Conservation (phyloP, 306 rosid genomes). For the Neltuma alba region DNA sequence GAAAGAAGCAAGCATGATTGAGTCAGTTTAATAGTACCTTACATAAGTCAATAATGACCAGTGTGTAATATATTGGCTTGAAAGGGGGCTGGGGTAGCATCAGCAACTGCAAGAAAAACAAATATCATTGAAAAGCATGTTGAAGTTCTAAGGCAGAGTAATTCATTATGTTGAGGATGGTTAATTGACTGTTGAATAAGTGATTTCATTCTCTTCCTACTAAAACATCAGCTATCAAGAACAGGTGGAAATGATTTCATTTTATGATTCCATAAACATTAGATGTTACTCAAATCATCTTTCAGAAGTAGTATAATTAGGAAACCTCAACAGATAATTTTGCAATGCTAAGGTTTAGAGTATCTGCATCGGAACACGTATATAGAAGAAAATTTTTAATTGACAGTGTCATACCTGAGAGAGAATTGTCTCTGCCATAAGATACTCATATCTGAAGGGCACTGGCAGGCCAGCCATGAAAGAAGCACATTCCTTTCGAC, state of each 20-base stretch:
- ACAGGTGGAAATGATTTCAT: background rate
- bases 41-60: constrained; percentile 94
- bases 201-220: background rate
- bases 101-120: constrained; percentile 70
- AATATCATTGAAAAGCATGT: background rate
- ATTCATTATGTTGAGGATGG: background rate
- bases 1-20: constrained; percentile 30
- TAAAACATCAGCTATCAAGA: constrained; percentile 22
- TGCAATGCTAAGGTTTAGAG: background rate
- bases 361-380: background rate
- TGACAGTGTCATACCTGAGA: constrained; percentile 71
- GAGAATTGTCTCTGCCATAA: constrained; percentile 99
- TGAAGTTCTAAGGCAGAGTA: constrained; percentile 2
- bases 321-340: background rate
- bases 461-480: constrained; percentile 97
- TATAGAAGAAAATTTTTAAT: background rate
- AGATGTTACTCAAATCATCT: constrained; percentile 8
- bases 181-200: background rate
- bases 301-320: constrained; percentile 4
- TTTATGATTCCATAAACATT: background rate
- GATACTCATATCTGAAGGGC: constrained; percentile 92
- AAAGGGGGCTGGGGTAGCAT: constrained; percentile 97
- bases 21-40: constrained; percentile 61
- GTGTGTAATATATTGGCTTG: constrained; percentile 86
- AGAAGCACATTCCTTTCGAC: constrained; percentile 99